Evolutionary conservation across 73 alveolate species (phyloP).

Genomic region (Uronychia setigera): DNA sequence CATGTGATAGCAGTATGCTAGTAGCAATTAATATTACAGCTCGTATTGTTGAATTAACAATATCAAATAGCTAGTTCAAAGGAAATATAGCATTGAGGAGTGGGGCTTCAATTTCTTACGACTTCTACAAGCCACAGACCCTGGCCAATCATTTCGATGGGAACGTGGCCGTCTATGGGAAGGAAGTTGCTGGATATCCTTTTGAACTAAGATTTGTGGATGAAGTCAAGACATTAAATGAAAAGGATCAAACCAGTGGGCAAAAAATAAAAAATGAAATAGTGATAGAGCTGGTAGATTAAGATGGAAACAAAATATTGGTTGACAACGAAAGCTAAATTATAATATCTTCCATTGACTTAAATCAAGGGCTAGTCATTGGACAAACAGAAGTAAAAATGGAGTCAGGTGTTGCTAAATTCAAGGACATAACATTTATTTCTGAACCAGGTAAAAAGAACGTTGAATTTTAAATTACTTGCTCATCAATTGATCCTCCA

Average conservation of each 20-base stretch:
- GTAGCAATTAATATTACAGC: not conserved
- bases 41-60: not conserved
- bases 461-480: not conserved
- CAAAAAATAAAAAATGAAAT: not conserved
- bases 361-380: not conserved
- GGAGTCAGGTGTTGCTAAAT: conserved; percentile 12
- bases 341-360: not conserved
- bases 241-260: not conserved
- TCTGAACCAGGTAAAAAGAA: conserved; percentile 6
- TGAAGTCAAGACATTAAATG: too few species aligned
- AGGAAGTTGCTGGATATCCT: not conserved
- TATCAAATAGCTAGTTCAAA: not conserved
- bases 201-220: not conserved
- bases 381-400: conserved; percentile 29
- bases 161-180: conserved; percentile 10
- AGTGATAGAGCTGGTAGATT: not conserved
- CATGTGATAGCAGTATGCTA: not conserved
- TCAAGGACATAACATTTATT: conserved; percentile 16
- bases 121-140: not conserved
- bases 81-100: not conserved
- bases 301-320: not conserved
- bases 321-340: not conserved
- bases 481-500: conserved; percentile 4
- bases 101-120: conserved; percentile 3
- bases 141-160: not conserved